Percentiles rank a stretch among this genome's conserved stretches.
phyloP scores from a whole-genome alignment of 352 stramenopile genomes.

The Phytopythium cucurbitacearum region DNA sequence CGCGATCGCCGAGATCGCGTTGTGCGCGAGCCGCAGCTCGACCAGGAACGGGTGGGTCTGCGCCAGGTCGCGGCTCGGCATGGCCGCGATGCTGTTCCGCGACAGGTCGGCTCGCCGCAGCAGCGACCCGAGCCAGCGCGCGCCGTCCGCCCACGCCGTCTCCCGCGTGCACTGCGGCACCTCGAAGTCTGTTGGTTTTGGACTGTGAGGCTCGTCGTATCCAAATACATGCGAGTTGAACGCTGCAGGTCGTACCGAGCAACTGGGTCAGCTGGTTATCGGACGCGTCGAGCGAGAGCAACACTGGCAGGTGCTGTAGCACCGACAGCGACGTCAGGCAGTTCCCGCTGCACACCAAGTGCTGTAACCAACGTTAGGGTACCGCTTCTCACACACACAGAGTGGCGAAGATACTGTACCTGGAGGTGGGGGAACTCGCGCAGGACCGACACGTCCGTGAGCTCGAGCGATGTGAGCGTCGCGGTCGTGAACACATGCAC shows the following conservation, averaged over 20 bases:
- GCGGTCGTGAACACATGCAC: conserved; percentile 61
- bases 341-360: conserved; percentile 53
- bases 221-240: neutral
- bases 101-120: conserved; percentile 47
- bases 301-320: conserved; percentile 38
- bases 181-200: conserved; percentile 35
- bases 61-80: conserved; percentile 36
- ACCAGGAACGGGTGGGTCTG: conserved; percentile 54
- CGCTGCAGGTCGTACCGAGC: conserved; percentile 14
- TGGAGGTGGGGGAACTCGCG: conserved; percentile 53
- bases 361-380: conserved; percentile 18
- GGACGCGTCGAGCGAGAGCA: conserved; percentile 54
- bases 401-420: too few relatives aligned
- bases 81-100: conserved; percentile 44
- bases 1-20: conserved; percentile 44
- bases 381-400: too few relatives aligned
- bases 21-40: conserved; percentile 59
- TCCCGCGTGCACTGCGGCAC: conserved; percentile 44
- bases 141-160: conserved; percentile 54
- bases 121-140: conserved; percentile 58
- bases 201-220: neutral
- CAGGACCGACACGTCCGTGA: conserved; percentile 37
- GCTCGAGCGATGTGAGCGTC: conserved; percentile 27
- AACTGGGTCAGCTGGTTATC: conserved; percentile 55
- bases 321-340: conserved; percentile 35